Evolutionary conservation across 345 rosid genomes (phyloP).

Genomic region (Gossypium raimondii): DNA sequence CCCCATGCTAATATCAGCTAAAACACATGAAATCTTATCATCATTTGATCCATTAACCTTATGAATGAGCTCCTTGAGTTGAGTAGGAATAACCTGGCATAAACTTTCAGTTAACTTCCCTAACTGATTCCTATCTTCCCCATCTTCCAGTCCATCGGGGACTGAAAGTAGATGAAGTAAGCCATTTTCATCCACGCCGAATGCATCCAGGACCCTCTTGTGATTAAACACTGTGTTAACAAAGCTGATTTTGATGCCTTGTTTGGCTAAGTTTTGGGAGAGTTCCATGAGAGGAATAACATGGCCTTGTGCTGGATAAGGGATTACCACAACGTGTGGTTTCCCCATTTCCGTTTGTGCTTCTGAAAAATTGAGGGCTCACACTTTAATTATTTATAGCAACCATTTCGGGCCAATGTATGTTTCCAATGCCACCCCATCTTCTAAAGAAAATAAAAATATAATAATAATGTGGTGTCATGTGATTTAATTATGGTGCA

Average conservation of each 20-base stretch:
- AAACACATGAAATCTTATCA: constrained; percentile 35
- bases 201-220: too few species aligned
- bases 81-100: constrained; percentile 26
- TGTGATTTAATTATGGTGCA: too few species aligned
- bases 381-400: not conserved
- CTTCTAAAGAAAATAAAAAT: too few species aligned
- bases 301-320: constrained; percentile 57
- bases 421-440: not conserved
- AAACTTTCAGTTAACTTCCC: constrained; percentile 29
- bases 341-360: constrained; percentile 19
- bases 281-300: constrained; percentile 39
- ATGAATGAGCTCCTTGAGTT: constrained; percentile 37
- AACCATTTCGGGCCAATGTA: not conserved
- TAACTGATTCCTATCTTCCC: constrained; percentile 30
- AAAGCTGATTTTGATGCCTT: constrained; percentile 16
- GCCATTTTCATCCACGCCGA: too few species aligned
- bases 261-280: constrained; percentile 15
- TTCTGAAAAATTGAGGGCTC: not conserved
- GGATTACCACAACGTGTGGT: constrained; percentile 33
- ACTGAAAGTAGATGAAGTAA: too few species aligned
- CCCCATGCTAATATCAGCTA: constrained; percentile 36
- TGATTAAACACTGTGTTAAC: too few species aligned
- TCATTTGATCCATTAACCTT: constrained; percentile 14
- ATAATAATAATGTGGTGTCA: too few species aligned
- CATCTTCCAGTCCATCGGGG: constrained; percentile 31